Evolutionary conservation across 106 monocot species (phyloP), one percentile per base, ranked within the genome.

Genomic region (Acanthochlamys bracteata): DNA sequence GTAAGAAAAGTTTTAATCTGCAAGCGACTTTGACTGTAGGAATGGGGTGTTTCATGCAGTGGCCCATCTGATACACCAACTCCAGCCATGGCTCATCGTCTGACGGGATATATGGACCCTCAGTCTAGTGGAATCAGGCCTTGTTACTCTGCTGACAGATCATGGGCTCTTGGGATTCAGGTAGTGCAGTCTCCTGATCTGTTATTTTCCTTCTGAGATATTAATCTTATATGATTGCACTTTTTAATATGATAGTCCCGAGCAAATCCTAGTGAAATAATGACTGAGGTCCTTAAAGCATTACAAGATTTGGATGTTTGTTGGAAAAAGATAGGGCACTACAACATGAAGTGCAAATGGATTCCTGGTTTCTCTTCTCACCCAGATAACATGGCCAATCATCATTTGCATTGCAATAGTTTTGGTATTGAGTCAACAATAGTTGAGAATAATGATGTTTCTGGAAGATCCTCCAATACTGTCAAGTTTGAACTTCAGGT

Each of bases 401-500:
- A 42, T 27, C 41, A 51, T 22, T 47, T 79, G 68, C 66, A 79
- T 69, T 10, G 68, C 61, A 73, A 69, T 69, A 56, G 69, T 57
- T 90, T 86, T 66, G 45, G 69, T 46, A 77, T 86, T 71, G 86
- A 90, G 64, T 78, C 83, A 53, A 53, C 66, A 24, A 82, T 90
- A 39, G 74, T 83, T 46, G 84, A 82, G 72, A 82, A 70, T 70
- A 84, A 78, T 67, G 63, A 70, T 68, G 55, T 63, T 10, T 19
- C 60, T 22, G 71, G 55, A 39, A 75, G 56, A 25, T 63, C 66
- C 40, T 59, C 73, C 41, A 82, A 70, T 55, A 68, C 67, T 17
- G 79, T 95, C n/a, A 95, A 95, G 79, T 95, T 95, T 80, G 90
- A 95, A 85, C 67, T 95, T 73, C 95, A 95, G 95, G 95, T 95